Evolutionary conservation across 306 rosid genomes (phyloP), one percentile per base, ranked within the genome.

Genomic region (Dalbergia cochinchinensis): DNA sequence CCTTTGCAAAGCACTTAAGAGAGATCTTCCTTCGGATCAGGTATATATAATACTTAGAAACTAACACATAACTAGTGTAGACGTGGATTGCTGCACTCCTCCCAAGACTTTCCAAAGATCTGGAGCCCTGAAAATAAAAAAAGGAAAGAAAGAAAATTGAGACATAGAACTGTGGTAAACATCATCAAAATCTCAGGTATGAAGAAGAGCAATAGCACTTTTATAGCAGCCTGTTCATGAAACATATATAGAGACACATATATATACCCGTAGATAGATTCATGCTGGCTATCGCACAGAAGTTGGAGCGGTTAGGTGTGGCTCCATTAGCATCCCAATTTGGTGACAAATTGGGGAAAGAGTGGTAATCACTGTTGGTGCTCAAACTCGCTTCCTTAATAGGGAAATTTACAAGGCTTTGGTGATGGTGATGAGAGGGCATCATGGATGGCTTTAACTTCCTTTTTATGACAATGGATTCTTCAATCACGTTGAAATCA

Each of bases 321-420:
- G 83, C 65, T 41, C 80, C 59, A 39, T 80, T 87, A 66, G 78
- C 77, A 65, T 89, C 94, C 98, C 94, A 94, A 86, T 90, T 88
- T 39, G 83, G 90, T 70, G 90, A 75, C 26, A 80, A 80, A 87
- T 84, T 94, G 5, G 96, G 76, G 80, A 83, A 88, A 54, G 16
- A 15, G 66, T 66, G 72, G 3, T 82, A 83, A 62, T 71, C 41
- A 69, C 64, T 64, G 53, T 65, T 50, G 20, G 76, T 79, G 89
- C 62, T 79, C 74, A 69, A 86, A 82, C 67, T 14, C 65, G 78
- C 75, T 75, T 83, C 90, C 73, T 86, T 87, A 10, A 84, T 87
- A 13, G 90, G 83, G 60, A 81, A 80, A 80, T 76, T 54, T 5
- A 5, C 7, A 76, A 78, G 39, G 31, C 69, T 68, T 79, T 85